These are phyloP conservation scores for Ceratorhiza oryzae-sativae DNA, from an alignment of 1,284 basidiomycete species.

Conservation along the genomic window DNA sequence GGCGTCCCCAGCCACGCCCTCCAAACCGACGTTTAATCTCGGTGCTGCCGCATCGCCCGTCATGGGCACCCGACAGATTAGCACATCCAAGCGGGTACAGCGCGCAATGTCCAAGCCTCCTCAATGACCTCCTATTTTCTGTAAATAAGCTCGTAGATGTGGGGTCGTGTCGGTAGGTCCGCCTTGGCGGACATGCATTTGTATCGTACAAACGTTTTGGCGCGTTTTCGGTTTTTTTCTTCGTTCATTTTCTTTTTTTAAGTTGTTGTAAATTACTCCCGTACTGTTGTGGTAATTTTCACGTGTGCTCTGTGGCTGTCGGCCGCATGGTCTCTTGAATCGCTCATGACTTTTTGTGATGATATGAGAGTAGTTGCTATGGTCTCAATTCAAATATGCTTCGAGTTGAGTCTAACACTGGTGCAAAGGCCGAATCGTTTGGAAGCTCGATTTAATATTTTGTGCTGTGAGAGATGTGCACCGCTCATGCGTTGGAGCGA, in stretches of 20 bases:
- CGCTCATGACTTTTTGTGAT: not conserved
- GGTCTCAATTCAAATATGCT: not conserved
- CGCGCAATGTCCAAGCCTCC: conserved; percentile 34
- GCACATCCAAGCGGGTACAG: conserved; percentile 34
- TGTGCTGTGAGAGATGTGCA: no score
- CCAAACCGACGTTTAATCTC: conserved; percentile 28
- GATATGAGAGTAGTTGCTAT: not conserved
- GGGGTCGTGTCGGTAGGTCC: conserved; percentile 32
- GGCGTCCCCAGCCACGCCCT: conserved; percentile 28
- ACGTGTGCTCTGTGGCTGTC: not conserved
- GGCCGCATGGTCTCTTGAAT: conserved; percentile 18
- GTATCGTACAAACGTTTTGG: conserved; percentile 7
- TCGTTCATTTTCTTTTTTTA: conserved; percentile 9
- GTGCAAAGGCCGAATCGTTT: no score
- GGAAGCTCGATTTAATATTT: no score
- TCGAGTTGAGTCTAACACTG: no score
- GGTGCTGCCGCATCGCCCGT: conserved; percentile 32
- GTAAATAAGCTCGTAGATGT: not conserved
- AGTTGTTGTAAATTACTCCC: conserved; percentile 35
- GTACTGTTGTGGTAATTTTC: conserved; percentile 29
- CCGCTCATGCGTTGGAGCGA: no score
- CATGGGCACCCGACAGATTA: conserved; percentile 35
- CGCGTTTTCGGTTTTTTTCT: conserved; percentile 11
- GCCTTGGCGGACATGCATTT: conserved; percentile 37
- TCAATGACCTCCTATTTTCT: conserved; percentile 12